These are phyloP conservation scores for Tetracladium setigerum DNA, from an alignment of 495 filamentous ascomycete species.

Conservation along the genomic window DNA sequence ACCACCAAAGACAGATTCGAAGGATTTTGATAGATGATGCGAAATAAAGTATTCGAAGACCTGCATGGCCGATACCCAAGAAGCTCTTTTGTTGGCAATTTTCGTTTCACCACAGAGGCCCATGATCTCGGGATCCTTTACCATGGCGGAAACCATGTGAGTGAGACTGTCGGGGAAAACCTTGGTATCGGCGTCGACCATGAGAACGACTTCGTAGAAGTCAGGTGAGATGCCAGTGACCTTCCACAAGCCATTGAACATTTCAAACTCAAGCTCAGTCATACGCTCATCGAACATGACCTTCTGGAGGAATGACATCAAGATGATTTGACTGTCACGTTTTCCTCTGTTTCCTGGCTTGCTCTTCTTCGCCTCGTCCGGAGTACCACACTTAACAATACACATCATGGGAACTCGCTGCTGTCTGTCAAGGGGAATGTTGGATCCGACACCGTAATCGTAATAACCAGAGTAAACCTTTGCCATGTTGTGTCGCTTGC, in stretches of 20 bases:
- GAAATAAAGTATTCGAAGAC: slow-evolving; percentile 99
- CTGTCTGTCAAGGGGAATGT: slow-evolving; percentile 78
- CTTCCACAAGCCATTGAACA: slow-evolving; percentile 99
- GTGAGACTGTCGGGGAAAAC: slow-evolving; percentile 97
- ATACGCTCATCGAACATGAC: slow-evolving; percentile 99
- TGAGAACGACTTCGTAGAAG: slow-evolving; percentile 94
- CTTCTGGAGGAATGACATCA: slow-evolving; percentile 99
- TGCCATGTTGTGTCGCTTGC: slow-evolving; percentile 98
- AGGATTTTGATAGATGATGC: slow-evolving; percentile 92
- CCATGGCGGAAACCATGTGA: slow-evolving; percentile 98
- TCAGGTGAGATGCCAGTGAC: slow-evolving; percentile 96
- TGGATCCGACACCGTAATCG: slow-evolving; percentile 78
- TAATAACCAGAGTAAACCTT: slow-evolving; percentile 98
- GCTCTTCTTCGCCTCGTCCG: slow-evolving; percentile 66
- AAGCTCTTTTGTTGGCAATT: slow-evolving; percentile 94
- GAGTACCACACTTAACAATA: slow-evolving; percentile 92
- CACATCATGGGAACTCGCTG: slow-evolving; percentile 99
- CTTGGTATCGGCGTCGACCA: slow-evolving; percentile 99
- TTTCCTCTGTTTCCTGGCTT: slow-evolving; percentile 98
- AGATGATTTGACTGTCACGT: slow-evolving; percentile 95
- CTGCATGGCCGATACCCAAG: slow-evolving; percentile 97
- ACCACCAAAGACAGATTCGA: slow-evolving; percentile 96
- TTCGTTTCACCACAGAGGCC: slow-evolving; percentile 98
- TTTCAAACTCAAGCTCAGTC: slow-evolving; percentile 99
- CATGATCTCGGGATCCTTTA: slow-evolving; percentile 99